A percentile compares a stretch with the other conserved stretches of the same genome.
Conservation (phyloP, 371 early-diverging fungal species). For the Mortierella sp. region DNA sequence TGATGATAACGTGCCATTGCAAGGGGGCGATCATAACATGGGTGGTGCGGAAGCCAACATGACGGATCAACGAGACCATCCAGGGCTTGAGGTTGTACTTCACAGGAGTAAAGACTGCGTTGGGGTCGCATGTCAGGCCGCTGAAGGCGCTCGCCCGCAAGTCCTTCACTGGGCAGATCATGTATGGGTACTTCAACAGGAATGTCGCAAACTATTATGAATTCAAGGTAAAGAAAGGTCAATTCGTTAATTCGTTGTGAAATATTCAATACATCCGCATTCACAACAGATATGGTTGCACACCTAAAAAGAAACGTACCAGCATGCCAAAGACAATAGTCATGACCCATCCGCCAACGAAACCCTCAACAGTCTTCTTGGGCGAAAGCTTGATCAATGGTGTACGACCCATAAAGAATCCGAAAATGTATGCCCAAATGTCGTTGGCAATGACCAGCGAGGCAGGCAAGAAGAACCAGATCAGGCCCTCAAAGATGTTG, state of each 20-base stretch:
- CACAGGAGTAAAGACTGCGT: slow-evolving; percentile 77
- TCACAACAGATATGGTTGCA: no score
- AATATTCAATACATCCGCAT: neutral
- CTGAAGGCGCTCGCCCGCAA: slow-evolving; percentile 68
- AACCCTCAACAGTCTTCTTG: slow-evolving; percentile 99
- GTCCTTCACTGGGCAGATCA: slow-evolving; percentile 89
- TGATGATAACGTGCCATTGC: slow-evolving; percentile 91
- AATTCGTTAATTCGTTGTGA: neutral
- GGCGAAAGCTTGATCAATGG: slow-evolving; percentile 96
- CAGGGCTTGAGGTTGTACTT: slow-evolving; percentile 65
- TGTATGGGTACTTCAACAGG: slow-evolving; percentile 80
- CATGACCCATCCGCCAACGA: slow-evolving; percentile 93
- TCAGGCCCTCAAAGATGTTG: slow-evolving; percentile 97
- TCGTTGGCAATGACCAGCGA: slow-evolving; percentile 98
- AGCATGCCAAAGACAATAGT: slow-evolving; percentile 91
- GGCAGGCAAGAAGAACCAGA: slow-evolving; percentile 96
- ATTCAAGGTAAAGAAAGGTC: no score
- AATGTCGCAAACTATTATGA: slow-evolving; percentile 61
- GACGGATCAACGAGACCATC: slow-evolving; percentile 61
- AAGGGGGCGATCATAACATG: slow-evolving; percentile 81
- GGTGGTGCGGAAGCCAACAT: slow-evolving; percentile 45
- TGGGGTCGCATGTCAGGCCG: slow-evolving; percentile 69
- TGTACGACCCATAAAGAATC: slow-evolving; percentile 94
- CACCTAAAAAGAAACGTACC: slow-evolving; percentile 58
- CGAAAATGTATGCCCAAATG: slow-evolving; percentile 97